phyloP scores from a whole-genome alignment of 2,329 filamentous ascomycete species.

The Calycina herbarum region DNA sequence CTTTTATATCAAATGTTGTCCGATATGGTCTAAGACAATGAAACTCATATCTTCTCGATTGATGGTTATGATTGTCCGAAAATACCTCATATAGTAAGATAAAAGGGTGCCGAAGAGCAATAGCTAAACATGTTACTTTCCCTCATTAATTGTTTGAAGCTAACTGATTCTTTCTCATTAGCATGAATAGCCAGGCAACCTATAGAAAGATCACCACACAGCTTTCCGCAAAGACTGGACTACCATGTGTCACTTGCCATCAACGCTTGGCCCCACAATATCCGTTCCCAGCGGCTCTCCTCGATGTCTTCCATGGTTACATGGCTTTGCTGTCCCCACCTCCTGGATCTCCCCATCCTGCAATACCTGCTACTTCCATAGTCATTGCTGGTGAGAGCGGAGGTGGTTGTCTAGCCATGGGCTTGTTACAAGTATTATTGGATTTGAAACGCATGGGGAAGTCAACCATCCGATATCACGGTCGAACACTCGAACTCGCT shows the following conservation, averaged over 20 bases:
- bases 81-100: too few relatives aligned
- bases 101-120: too few relatives aligned
- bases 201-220: constrained; percentile 5
- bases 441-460: constrained; percentile 5
- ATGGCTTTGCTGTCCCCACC: constrained; percentile 10
- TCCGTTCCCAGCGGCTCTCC: constrained; percentile 9
- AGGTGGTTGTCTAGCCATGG: constrained; percentile 3
- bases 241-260: constrained; percentile 1
- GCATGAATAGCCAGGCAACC: constrained; percentile 7
- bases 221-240: constrained; percentile 4
- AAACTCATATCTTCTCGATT: too few relatives aligned
- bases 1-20: too few relatives aligned
- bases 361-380: not conserved
- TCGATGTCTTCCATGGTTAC: constrained; percentile 7
- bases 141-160: not conserved
- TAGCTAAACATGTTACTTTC: too few relatives aligned
- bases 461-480: constrained; percentile 3
- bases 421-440: constrained; percentile 5
- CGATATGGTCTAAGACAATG: too few relatives aligned
- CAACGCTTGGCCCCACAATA: constrained; percentile 10
- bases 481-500: not conserved
- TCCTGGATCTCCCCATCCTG: constrained; percentile 5
- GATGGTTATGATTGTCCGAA: too few relatives aligned
- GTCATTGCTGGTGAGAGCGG: constrained; percentile 8
- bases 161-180: not conserved